phyloP scores from a whole-genome alignment of 306 rosid genomes.

The Quercus ilex region DNA sequence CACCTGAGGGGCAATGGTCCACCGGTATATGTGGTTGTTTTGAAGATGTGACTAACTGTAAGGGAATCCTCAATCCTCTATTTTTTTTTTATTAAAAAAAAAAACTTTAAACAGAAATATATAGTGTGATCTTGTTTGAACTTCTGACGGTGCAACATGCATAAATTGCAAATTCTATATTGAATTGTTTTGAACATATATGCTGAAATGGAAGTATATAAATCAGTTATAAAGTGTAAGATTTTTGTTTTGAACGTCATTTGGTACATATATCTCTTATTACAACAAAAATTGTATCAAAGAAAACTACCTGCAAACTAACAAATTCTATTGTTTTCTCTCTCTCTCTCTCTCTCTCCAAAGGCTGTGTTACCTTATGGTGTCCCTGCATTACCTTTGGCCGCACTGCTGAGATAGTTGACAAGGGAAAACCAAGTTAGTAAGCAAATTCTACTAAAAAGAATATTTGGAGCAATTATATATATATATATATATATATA shows the following conservation, averaged over 20 bases:
- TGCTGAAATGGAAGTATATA: no score
- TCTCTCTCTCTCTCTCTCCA: neutral
- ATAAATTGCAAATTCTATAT: neutral
- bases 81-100: neutral
- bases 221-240: no score
- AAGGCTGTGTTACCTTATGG: neutral
- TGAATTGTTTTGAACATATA: no score
- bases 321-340: neutral
- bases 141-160: neutral
- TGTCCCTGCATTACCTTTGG: slow-evolving; percentile 1
- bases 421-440: neutral
- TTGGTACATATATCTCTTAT: no score
- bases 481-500: no score
- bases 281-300: no score
- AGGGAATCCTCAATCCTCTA: neutral
- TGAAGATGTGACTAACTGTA: neutral
- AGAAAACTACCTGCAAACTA: no score
- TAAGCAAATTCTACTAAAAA: neutral
- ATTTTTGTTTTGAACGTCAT: no score
- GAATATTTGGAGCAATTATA: no score
- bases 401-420: neutral
- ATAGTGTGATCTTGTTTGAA: neutral
- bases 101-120: no score
- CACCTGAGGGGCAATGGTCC: neutral
- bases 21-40: neutral